Evolutionary conservation across 805 yeast genomes (phyloP).

Genomic region (Cyberlindnera maritima): DNA sequence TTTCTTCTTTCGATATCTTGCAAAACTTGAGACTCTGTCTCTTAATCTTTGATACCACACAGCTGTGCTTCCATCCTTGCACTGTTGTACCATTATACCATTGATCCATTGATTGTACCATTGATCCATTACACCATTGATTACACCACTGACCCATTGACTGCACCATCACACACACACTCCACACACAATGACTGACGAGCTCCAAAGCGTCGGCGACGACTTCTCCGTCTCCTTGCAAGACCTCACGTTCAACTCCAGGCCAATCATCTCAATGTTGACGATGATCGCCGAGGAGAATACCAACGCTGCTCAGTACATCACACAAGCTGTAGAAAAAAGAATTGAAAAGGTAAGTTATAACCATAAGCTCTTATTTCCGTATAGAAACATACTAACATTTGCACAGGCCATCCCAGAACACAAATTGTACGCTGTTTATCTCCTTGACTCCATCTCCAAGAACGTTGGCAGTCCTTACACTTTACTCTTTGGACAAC

Average conservation of each 20-base stretch:
- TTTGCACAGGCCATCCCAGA: conserved; percentile 59
- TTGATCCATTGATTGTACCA: too few relatives aligned
- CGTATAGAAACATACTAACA: too few relatives aligned
- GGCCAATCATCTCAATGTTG: conserved; percentile 83
- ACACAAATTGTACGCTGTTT: conserved; percentile 80
- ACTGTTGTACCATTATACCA: too few relatives aligned
- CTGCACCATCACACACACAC: too few relatives aligned
- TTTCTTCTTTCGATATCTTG: too few relatives aligned
- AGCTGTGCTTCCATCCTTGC: too few relatives aligned
- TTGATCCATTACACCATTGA: too few relatives aligned
- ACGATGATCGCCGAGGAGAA: conserved; percentile 89
- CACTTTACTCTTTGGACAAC: conserved; percentile 70
- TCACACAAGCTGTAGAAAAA: conserved; percentile 69
- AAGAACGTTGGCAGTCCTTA: conserved; percentile 91
- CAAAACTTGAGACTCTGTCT: too few relatives aligned
- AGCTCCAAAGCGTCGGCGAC: conserved; percentile 32
- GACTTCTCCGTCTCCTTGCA: conserved; percentile 72
- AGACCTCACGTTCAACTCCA: conserved; percentile 82
- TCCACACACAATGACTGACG: conserved; percentile 2
- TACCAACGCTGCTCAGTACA: conserved; percentile 69
- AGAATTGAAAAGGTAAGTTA: conserved; percentile 56
- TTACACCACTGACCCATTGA: too few relatives aligned
- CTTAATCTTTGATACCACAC: too few relatives aligned
- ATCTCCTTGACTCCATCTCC: conserved; percentile 85
- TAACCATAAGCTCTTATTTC: too few relatives aligned